Evolutionary conservation across 2,329 filamentous ascomycete genomes (phyloP), one percentile per base, ranked within the genome.

Genomic region (Arthrobotrys sphaeroides): DNA sequence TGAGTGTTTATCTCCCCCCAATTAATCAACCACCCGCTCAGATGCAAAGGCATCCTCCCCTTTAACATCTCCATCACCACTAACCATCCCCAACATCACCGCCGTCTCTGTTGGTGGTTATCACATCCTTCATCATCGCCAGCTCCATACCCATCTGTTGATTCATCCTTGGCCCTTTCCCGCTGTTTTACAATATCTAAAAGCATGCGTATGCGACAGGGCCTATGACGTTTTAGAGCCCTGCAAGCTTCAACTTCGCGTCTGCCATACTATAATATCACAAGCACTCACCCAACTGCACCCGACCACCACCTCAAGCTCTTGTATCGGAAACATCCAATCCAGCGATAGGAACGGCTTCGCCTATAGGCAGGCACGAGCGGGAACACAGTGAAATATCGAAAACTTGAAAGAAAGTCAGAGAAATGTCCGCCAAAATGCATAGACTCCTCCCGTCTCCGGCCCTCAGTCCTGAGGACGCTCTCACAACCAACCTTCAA

Each of bases 391-490:
- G 28, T 33, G 10, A 33, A 33, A 33, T 33, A 33, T n/a, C n/a
- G n/a, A n/a, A n/a, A n/a, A n/a, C n/a, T n/a, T n/a, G n/a, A n/a
- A n/a, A 53, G 47, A 53, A 53, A 53, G 22, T n/a, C 13, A 24
- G 47, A 18, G 47, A 53, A 43, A 55, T 55, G 51, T 6, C 51
- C 38, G 18, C 16, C 43, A 70, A 42, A 26, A 66, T 67, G 69
- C 60, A 73, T n/a, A 51, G 61, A 3, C 53, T 66, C 16, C 51
- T 73, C 16, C 60, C 69, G 5, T 73, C 69, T 42, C 69, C 69
- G 1, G 36, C 60, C 16, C 68, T 73, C 51, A 68, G 43, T 26
- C 70, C 70, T 20, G 45, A 68, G 16, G 62, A 66, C n/a, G 70
- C 70, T 47, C 70, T 74, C 9, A 6, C 60, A 2, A 45, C 38